A percentile compares a stretch with the other conserved stretches of the same genome.
Conservation (phyloP, 495 filamentous ascomycete genomes). For the Staphylotrichum longicolle region DNA sequence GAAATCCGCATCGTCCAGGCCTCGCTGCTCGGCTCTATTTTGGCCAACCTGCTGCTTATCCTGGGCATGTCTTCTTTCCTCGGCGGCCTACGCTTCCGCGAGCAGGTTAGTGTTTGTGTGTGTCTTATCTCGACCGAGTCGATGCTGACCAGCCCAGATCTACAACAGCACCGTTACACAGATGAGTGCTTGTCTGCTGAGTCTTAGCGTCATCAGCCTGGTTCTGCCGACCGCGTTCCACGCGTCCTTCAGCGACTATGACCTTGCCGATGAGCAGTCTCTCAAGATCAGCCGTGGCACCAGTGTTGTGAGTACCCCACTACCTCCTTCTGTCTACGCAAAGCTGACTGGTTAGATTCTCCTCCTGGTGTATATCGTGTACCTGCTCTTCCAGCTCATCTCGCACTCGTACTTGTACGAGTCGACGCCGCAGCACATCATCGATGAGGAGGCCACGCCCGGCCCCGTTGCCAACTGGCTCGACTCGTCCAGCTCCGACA, state of each 20-base stretch:
- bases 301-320: constrained; percentile 51
- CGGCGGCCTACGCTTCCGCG: constrained; percentile 80
- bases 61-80: constrained; percentile 87
- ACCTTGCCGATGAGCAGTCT: constrained; percentile 62
- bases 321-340: too few species aligned
- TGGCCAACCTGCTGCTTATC: constrained; percentile 84
- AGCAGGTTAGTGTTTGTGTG: constrained; percentile 54
- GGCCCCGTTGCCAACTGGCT: constrained; percentile 72
- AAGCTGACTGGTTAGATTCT: constrained; percentile 77
- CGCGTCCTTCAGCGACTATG: constrained; percentile 65
- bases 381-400: constrained; percentile 87
- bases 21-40: constrained; percentile 80
- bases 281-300: constrained; percentile 85
- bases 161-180: constrained; percentile 95
- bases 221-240: constrained; percentile 87
- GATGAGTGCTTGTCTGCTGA: constrained; percentile 90
- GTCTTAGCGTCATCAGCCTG: constrained; percentile 83
- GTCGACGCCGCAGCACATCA: constrained; percentile 73
- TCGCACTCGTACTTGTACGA: constrained; percentile 90
- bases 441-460: constrained; percentile 73
- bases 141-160: constrained; percentile 51
- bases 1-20: constrained; percentile 90
- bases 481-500: constrained; percentile 63
- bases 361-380: constrained; percentile 77
- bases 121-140: constrained; percentile 56